Evolutionary conservation across 371 early-diverging fungal genomes (phyloP), one percentile per base, ranked within the genome.

Genomic region (Dinochytrium kinnereticum): DNA sequence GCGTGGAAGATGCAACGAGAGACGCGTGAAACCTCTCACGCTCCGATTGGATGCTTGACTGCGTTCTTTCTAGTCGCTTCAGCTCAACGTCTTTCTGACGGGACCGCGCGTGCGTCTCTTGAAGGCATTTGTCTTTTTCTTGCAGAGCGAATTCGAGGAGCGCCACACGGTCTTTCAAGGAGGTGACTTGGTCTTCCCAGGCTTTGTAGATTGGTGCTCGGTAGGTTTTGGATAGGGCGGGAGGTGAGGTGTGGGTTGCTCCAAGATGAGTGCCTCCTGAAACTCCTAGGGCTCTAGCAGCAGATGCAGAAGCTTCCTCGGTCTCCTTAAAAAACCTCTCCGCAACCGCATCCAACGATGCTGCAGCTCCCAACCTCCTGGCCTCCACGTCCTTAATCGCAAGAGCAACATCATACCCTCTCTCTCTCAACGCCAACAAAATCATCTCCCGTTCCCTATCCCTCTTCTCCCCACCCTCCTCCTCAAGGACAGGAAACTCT

Each of bases 121-220:
- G 31, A 26, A 30, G 36, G 5, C 36, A 30, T 37, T 61, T 61
- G 37, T 61, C 61, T 13, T 24, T 3, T 15, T 61, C 61, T 17
- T 34, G 13, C 3, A 61, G 17, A 17, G 37, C 61, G 3, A 7
- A 5, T 34, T 61, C 61, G 7, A 61, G 34, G 13, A 34, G 34
- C 10, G 5, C 17, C 3, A 61, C 24, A 3, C 61, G 31, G 37
- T 61, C 61, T 61, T 34, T 3, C 7, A 61, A 26, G 13, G 61
- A 3, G 3, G 3, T 5, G 10, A 61, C 37, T 19, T 7, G 7
- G 34, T 61, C 61, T 37, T 61, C 61, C 61, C 61, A 61, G 10
- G 61, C 61, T 37, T 61, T 61, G 61, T 61, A 61, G 3, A 61
- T 61, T 5, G 61, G 61, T 3, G 61, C 61, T 3, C 61, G 61